phyloP scores from a whole-genome alignment of 2,329 filamentous ascomycete species.

The Hysterium pulicare region DNA sequence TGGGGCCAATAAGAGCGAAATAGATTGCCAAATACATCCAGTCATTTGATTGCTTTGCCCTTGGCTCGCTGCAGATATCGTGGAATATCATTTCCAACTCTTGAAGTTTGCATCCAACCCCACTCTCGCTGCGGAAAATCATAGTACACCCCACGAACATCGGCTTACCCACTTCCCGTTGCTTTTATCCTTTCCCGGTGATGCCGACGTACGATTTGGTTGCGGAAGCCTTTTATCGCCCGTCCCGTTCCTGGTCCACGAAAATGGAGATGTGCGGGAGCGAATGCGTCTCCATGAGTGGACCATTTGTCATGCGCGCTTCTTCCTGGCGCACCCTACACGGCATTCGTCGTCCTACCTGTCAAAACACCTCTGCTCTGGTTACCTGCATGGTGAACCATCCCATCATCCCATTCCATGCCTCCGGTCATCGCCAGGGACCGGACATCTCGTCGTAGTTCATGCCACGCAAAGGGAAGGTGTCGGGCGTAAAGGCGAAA shows the following conservation, averaged over 20 bases:
- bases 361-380: conserved; percentile 2
- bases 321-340: conserved; percentile 9
- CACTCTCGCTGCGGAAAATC: too few relatives aligned
- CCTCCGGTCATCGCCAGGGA: not conserved
- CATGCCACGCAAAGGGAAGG: not conserved
- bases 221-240: not conserved
- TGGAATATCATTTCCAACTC: conserved; percentile 1
- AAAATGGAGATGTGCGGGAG: conserved; percentile 1
- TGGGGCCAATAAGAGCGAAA: conserved; percentile 1
- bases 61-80: not conserved
- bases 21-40: conserved; percentile 6
- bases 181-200: conserved; percentile 9
- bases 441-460: not conserved
- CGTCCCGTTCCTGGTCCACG: conserved; percentile 3
- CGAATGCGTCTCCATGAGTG: conserved; percentile 5
- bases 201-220: not conserved
- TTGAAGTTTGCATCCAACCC: not conserved
- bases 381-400: conserved; percentile 1
- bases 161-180: not conserved
- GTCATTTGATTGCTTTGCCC: not conserved
- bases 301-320: conserved; percentile 12
- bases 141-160: too few relatives aligned
- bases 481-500: not conserved
- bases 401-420: not conserved
- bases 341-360: conserved; percentile 2